phyloP scores from a whole-genome alignment of 257 asterid genomes.

The Solanum neorickii region DNA sequence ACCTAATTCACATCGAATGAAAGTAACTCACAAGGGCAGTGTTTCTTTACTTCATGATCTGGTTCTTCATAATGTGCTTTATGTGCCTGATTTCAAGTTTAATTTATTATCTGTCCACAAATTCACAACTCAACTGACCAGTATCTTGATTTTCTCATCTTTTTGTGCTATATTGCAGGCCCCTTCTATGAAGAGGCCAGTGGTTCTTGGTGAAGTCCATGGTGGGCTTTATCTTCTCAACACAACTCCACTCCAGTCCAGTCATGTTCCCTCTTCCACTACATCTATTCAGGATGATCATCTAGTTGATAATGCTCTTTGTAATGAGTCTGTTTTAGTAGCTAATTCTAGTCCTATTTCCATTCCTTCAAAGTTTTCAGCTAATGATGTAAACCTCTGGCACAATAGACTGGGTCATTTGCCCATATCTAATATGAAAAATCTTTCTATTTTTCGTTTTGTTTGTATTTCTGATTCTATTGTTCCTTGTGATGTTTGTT shows the following conservation, averaged over 20 bases:
- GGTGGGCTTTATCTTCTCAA: no score
- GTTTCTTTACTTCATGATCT: no score
- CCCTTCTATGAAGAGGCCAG: no score
- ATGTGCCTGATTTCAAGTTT: no score
- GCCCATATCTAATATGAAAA: not conserved
- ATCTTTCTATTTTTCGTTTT: no score
- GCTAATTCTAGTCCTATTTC: not conserved
- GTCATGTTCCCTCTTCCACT: accelerated
- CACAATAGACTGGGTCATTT: not conserved
- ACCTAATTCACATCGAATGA: not conserved
- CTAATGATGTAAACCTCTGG: not conserved
- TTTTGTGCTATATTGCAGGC: not conserved
- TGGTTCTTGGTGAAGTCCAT: no score
- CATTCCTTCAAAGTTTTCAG: not conserved
- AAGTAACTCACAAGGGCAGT: not conserved
- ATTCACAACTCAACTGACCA: no score
- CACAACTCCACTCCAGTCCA: no score
- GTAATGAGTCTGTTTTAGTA: not conserved
- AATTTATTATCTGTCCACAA: not conserved
- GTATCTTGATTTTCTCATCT: not conserved
- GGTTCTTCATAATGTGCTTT: no score
- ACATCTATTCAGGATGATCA: not conserved
- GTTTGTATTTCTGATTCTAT: no score
- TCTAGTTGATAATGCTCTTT: not conserved
- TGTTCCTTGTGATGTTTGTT: no score